These are phyloP conservation scores for Chondrus crispus DNA, from an alignment of 23 red algal species.

Conservation along the genomic window DNA sequence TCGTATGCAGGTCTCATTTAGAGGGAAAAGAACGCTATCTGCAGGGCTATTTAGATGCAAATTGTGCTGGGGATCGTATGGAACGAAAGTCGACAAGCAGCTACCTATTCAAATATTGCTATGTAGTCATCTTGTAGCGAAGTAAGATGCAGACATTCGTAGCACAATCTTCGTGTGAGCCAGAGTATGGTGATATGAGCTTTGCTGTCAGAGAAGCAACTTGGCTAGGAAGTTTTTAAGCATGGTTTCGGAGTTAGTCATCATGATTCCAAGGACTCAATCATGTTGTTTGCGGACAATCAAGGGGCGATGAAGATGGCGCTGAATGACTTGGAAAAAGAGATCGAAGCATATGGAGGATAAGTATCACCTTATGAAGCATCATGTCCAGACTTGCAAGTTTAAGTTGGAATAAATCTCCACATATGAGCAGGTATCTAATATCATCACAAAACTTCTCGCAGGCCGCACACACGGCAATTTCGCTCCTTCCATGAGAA, in stretches of 20 bases:
- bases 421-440: neutral
- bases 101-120: constrained; percentile 8
- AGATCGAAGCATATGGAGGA: neutral
- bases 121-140: neutral
- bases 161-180: neutral
- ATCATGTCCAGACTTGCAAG: neutral
- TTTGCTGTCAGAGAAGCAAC: constrained; percentile 1
- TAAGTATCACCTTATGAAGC: neutral
- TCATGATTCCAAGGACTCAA: neutral
- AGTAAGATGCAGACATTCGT: neutral
- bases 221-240: neutral
- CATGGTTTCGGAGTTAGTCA: neutral
- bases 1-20: neutral
- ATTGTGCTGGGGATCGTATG: constrained; percentile 3
- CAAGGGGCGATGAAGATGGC: neutral
- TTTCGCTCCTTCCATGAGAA: neutral
- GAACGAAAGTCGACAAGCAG: constrained; percentile 7
- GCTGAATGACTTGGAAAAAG: neutral
- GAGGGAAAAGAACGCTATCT: neutral
- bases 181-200: constrained; percentile 1
- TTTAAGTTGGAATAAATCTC: neutral
- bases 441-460: constrained; percentile 8
- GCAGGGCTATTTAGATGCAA: neutral
- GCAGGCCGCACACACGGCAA: neutral
- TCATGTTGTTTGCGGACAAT: neutral